phyloP scores from a whole-genome alignment of 768 basidiomycete genomes.

The Lenzites betulinus region DNA sequence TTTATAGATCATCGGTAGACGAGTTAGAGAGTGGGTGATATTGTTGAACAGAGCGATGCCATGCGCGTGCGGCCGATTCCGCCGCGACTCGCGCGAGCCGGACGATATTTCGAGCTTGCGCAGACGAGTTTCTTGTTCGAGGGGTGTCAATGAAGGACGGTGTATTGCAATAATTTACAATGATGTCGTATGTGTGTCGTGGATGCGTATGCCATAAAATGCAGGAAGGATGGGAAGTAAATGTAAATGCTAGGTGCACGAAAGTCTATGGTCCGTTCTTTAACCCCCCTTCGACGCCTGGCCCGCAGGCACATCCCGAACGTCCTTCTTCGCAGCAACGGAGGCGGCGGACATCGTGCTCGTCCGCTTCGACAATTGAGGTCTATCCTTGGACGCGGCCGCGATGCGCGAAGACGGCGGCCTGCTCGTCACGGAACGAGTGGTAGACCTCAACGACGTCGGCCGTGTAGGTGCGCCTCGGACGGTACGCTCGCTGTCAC shows the following conservation, averaged over 20 bases:
- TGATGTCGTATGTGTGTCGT: conserved; percentile 1
- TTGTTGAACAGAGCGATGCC: too few relatives aligned
- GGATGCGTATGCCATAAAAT: not conserved
- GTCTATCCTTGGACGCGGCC: conserved; percentile 5
- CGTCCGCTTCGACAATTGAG: conserved; percentile 5
- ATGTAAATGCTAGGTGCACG: not conserved
- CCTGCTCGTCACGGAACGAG: conserved; percentile 1
- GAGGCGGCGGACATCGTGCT: not conserved
- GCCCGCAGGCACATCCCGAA: not conserved
- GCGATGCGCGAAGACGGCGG: conserved; percentile 10
- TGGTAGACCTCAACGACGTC: not conserved
- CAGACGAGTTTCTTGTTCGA: too few relatives aligned
- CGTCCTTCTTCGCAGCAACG: not conserved
- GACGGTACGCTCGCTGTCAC: conserved; percentile 11
- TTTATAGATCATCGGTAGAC: too few relatives aligned
- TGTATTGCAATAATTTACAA: conserved; percentile 18
- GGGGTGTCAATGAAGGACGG: too few relatives aligned
- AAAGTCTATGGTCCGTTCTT: not conserved
- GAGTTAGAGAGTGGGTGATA: too few relatives aligned
- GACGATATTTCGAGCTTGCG: not conserved
- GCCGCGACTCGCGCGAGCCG: too few relatives aligned
- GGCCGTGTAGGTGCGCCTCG: conserved; percentile 1
- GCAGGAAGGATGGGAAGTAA: not conserved
- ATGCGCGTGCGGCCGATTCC: too few relatives aligned
- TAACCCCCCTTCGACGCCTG: conserved; percentile 1